Percentiles rank a stretch among this genome's conserved stretches.
These are phyloP conservation scores for Naganishia randhawae DNA, from an alignment of 768 basidiomycete genomes.

Conservation along the genomic window DNA sequence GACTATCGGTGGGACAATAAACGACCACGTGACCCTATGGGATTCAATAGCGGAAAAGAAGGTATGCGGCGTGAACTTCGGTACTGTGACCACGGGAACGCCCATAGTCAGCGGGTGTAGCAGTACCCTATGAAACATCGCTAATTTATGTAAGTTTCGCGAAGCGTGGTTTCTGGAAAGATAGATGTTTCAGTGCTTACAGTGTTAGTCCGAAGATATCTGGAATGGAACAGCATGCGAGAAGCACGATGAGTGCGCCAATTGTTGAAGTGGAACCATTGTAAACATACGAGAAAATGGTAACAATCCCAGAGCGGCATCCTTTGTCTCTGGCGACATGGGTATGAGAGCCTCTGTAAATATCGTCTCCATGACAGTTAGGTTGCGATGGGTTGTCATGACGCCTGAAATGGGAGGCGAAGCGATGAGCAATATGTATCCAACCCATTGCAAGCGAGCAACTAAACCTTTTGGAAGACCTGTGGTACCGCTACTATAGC, in stretches of 20 bases:
- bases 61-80: slow-evolving; percentile 66
- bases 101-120: slow-evolving; percentile 46
- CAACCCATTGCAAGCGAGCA: background rate
- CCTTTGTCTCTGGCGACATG: slow-evolving; percentile 51
- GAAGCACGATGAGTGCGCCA: background rate
- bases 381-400: slow-evolving; percentile 56
- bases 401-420: slow-evolving; percentile 31
- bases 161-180: background rate
- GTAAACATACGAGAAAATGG: slow-evolving; percentile 53
- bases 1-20: slow-evolving; percentile 66
- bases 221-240: background rate
- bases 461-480: slow-evolving; percentile 44
- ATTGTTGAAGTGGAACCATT: background rate
- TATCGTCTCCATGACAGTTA: slow-evolving; percentile 44
- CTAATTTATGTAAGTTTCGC: background rate
- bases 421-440: background rate
- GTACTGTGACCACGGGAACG: slow-evolving; percentile 51
- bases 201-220: slow-evolving; percentile 28
- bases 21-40: slow-evolving; percentile 59
- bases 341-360: slow-evolving; percentile 22
- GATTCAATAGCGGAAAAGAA: slow-evolving; percentile 66
- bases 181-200: background rate
- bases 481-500: slow-evolving; percentile 50
- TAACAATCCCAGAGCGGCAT: slow-evolving; percentile 63
- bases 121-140: slow-evolving; percentile 30